These are phyloP conservation scores for Arthroderma sp. DNA, from an alignment of 2,329 filamentous ascomycete species.

Conservation along the genomic window DNA sequence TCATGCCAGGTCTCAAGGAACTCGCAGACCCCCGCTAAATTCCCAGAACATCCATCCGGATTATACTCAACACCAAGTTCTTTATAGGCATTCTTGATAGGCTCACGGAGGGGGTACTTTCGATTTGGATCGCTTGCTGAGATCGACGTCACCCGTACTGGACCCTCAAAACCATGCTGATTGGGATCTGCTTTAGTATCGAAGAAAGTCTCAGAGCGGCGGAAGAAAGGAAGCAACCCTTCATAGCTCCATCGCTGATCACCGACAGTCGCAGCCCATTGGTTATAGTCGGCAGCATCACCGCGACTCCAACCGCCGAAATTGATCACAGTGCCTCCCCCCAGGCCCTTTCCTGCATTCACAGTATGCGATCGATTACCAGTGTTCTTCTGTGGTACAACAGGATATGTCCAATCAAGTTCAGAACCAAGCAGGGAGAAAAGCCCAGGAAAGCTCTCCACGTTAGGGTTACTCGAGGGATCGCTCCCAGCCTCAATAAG, in stretches of 20 bases:
- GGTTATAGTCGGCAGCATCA: constrained; percentile 18
- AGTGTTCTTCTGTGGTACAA: constrained; percentile 15
- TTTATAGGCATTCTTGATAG: not conserved
- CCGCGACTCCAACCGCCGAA: constrained; percentile 17
- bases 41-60: not conserved
- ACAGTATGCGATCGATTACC: not conserved
- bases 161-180: not conserved
- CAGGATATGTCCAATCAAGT: constrained; percentile 22
- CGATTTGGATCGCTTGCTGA: not conserved
- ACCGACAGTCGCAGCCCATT: constrained; percentile 17
- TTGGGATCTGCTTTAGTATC: not conserved
- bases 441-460: not conserved
- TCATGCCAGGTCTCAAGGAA: not conserved
- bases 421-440: not conserved
- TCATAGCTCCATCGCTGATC: constrained; percentile 9
- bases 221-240: not conserved
- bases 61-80: not conserved
- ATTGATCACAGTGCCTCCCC: constrained; percentile 21
- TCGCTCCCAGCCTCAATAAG: constrained; percentile 32
- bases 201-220: not conserved
- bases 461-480: not conserved
- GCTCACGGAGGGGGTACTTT: not conserved
- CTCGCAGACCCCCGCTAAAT: not conserved
- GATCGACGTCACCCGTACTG: not conserved
- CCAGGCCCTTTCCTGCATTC: constrained; percentile 18